Conservation (phyloP, 371 early-diverging fungal genomes). For the Blakeslea trispora region DNA sequence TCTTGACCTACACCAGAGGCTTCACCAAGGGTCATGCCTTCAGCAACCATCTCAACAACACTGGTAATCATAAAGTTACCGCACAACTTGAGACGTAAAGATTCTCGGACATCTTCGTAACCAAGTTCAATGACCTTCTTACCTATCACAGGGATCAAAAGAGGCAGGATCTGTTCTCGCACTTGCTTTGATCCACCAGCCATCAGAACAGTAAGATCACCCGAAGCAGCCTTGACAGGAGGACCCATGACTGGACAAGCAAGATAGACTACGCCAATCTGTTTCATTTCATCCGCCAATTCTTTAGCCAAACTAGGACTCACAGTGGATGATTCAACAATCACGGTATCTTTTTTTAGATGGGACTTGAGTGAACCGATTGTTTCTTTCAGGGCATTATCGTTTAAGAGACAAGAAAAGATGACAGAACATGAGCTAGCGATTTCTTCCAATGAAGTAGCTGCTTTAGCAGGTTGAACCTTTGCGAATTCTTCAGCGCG, state of each 20-base stretch:
- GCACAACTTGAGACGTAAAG: conserved; percentile 61
- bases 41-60: conserved; percentile 63
- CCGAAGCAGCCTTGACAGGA: conserved; percentile 35
- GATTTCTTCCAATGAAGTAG: conserved; percentile 27
- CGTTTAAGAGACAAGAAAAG: conserved; percentile 54
- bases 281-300: conserved; percentile 14
- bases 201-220: conserved; percentile 32
- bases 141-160: conserved; percentile 40
- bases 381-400: conserved; percentile 41
- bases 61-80: conserved; percentile 69
- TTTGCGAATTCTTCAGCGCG: conserved; percentile 34
- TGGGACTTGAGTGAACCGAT: conserved; percentile 25
- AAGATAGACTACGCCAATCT: conserved; percentile 23
- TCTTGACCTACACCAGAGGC: conserved; percentile 56
- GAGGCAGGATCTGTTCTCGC: conserved; percentile 19
- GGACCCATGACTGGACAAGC: conserved; percentile 51
- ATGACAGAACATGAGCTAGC: conserved; percentile 48
- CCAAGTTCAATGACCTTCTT: conserved; percentile 50
- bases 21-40: conserved; percentile 72
- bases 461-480: conserved; percentile 27
- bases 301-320: conserved; percentile 24
- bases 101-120: conserved; percentile 37
- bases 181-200: conserved; percentile 26
- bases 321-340: conserved; percentile 50
- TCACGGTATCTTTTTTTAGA: conserved; percentile 29